Conservation (phyloP, 306 rosid species). For the Begonia peltatifolia region DNA sequence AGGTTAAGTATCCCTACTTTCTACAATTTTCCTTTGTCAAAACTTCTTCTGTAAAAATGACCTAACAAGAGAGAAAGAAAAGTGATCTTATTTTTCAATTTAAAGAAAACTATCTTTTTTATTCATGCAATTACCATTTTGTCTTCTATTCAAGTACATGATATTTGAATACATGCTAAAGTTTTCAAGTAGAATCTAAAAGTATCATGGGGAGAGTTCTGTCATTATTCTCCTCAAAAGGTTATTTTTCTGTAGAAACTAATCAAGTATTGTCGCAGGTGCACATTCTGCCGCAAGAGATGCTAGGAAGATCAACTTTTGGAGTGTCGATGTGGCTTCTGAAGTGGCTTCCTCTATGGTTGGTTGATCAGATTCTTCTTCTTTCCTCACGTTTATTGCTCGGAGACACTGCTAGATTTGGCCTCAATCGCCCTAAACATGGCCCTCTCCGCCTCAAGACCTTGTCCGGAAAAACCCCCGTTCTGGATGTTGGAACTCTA, state of each 20-base stretch:
- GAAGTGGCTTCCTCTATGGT: conserved; percentile 58
- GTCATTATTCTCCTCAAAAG: neutral
- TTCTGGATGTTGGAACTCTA: conserved; percentile 28
- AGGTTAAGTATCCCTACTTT: neutral
- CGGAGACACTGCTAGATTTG: conserved; percentile 58
- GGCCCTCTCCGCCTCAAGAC: conserved; percentile 70
- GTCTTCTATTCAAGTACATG: no score
- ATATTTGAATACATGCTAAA: no score
- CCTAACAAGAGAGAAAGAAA: neutral
- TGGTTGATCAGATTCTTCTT: conserved; percentile 70
- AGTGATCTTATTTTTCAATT: no score
- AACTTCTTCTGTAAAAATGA: neutral
- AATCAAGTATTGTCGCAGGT: conserved; percentile 27
- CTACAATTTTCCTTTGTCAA: neutral
- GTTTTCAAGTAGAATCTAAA: no score
- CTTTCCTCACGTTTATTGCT: conserved; percentile 46
- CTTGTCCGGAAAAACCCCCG: conserved; percentile 42
- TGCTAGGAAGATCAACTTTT: conserved; percentile 79
- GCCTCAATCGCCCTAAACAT: conserved; percentile 47
- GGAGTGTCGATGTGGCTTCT: conserved; percentile 68
- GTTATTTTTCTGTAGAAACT: neutral
- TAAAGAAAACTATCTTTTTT: no score
- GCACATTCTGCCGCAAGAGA: conserved; percentile 75
- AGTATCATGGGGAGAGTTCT: neutral
- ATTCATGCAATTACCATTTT: no score